Base-by-base conservation (phyloP, 768 basidiomycete genomes). In the Favolaschia claudopus region DNA sequence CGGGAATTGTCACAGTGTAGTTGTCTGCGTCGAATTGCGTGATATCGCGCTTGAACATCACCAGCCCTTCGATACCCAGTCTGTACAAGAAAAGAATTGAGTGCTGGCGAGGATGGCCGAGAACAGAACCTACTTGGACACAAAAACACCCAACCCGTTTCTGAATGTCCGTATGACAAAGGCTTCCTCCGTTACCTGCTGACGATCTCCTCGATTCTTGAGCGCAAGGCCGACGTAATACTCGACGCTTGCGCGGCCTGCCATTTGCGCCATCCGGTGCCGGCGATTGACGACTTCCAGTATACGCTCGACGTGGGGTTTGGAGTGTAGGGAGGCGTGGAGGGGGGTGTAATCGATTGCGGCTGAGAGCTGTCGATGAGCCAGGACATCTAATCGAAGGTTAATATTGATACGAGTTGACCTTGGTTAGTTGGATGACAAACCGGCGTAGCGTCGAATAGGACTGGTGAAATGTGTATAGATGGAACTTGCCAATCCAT, bases 391-490 rank as follows among this genome's bases (percentile, higher is more conserved):
- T 92, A 15, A 43, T 47, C 27, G 25, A 10, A 10, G 33, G 20
- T 39, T 46, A 57, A 38, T n/a, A n/a, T 20, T 47, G 44, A 7
- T 32, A 31, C 28, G 6, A 28, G 33, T 29, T 13, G 25, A n/a
- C 48, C 32, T 14, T 24, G 51, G n/a, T 25, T 9, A 28, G 32
- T 7, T 7, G 46, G 17, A 45, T 7, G 24, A 70, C 82, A 62
- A 65, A 91, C 92, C 95, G 19, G 96, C 96, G 71, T 97, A 99
- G 55, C 97, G 86, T 54, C 97, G 83, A 66, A 99, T 99, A 1
- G 97, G 97, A 70, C 95, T 96, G 36, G 96, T 98, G 70, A 99
- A 99, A 72, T 99, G 97, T 0, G 97, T 99, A 72, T 99, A 99
- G 54, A 99, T 99, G 0, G 92, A 85, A 70, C 87, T 95, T 0